phyloP scores from a whole-genome alignment of 176 grass and related monocot genomes.

The Ensete ventricosum region DNA sequence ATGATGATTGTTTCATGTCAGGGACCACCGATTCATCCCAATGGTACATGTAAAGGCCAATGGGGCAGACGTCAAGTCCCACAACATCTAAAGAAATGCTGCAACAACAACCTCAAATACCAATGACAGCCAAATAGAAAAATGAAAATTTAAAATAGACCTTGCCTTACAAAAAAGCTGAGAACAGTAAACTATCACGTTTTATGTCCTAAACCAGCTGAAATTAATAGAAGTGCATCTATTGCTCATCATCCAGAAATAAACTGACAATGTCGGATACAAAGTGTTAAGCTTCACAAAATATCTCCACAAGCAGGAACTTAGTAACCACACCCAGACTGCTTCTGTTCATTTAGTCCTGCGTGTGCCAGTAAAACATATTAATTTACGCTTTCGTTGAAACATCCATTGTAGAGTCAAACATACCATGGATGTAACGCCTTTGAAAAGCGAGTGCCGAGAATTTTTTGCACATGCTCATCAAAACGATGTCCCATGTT shows the following conservation, averaged over 20 bases:
- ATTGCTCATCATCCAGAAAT: neutral
- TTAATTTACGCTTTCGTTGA: neutral
- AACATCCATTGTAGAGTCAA: neutral
- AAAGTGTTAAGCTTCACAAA: too few relatives aligned
- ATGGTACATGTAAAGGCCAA: neutral
- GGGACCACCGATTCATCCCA: slow-evolving; percentile 4
- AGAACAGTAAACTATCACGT: neutral
- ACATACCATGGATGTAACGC: neutral
- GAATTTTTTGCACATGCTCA: too few relatives aligned
- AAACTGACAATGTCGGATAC: neutral
- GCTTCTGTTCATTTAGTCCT: neutral
- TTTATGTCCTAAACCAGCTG: neutral
- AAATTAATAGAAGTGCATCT: neutral
- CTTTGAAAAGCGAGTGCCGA: neutral
- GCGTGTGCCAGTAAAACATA: neutral
- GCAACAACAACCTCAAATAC: too few relatives aligned
- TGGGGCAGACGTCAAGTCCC: slow-evolving; percentile 4
- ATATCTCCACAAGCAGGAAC: neutral
- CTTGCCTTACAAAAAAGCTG: neutral
- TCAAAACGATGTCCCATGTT: too few relatives aligned
- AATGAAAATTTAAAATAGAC: too few relatives aligned
- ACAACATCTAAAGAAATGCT: neutral
- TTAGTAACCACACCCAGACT: neutral
- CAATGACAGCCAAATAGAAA: neutral
- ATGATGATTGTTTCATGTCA: neutral